Evolutionary conservation across 306 rosid species (phyloP), one percentile per base, ranked within the genome.

Genomic region (Bauhinia variegata): DNA sequence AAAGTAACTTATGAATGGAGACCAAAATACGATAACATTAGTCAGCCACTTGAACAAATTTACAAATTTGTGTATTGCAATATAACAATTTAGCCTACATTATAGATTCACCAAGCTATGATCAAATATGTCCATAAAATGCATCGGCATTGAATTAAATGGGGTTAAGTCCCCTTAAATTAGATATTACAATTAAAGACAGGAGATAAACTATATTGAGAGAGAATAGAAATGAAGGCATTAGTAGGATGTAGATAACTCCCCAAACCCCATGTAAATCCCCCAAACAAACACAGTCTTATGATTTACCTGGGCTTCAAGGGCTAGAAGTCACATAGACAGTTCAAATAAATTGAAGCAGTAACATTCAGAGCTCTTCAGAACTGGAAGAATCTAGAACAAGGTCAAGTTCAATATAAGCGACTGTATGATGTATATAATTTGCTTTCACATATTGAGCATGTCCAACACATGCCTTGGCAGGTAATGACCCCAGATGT

Each of bases 401-500:
- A 71, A 41, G 16, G 50, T 63, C 67, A 18, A 50, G 4, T 38
- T 73, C 74, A 16, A 64, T 6, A 51, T 39, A 39, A 63, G 52
- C 57, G 59, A 60, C 75, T 60, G 38, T 41, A 63, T 49, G 28
- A 23, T 54, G 74, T 60, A 80, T 44, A 23, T 70, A 75, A 18
- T 78, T 74, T 81, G 44, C 60, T 54, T 65, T 60, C 42, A 47
- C 50, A 9, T 44, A 56, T 68, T 55, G 46, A 11, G 44, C 16
- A 32, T 65, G 74, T 46, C 60, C 42, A 39, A 46, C 47, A 13
- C 42, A 54, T 8, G 38, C 77, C 63, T 63, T 57, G 12, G 68
- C 54, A 54, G 91, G 76, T 70, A 86, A 55, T 63, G 86, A 82
- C 53, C 73, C 83, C 68, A 88, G 65, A 76, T 50, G 71, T 61